A percentile compares a stretch with the other conserved stretches of the same genome.
Evolutionary conservation across 805 yeast genomes (phyloP).

Genomic region (Deakozyma indianensis): DNA sequence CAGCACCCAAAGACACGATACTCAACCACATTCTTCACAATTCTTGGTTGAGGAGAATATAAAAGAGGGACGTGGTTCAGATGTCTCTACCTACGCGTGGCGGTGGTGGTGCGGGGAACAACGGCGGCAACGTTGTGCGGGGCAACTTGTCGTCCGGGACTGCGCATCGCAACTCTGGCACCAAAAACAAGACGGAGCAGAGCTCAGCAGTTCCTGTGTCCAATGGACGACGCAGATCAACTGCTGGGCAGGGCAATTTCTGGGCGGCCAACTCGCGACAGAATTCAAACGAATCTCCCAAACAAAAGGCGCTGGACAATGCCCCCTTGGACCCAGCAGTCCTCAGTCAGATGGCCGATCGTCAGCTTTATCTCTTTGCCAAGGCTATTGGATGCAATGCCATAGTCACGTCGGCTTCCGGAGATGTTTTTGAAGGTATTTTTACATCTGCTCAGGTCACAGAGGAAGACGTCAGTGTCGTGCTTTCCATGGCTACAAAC

Average conservation of each 20-base stretch:
- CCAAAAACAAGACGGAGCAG: neutral
- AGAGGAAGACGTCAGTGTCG: slow-evolving; percentile 37
- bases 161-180: neutral
- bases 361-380: slow-evolving; percentile 38
- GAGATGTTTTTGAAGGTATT: slow-evolving; percentile 44
- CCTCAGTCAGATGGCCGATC: slow-evolving; percentile 32
- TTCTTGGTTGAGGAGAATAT: too few species aligned
- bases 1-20: too few species aligned
- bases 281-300: neutral
- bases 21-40: too few species aligned
- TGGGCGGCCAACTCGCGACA: neutral
- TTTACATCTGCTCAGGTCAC: slow-evolving; percentile 31
- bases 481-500: slow-evolving; percentile 26
- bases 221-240: neutral
- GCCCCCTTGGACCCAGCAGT: slow-evolving; percentile 17
- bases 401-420: slow-evolving; percentile 46
- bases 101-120: neutral
- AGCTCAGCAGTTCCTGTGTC: neutral
- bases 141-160: neutral
- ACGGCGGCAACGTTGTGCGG: neutral
- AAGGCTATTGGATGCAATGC: slow-evolving; percentile 47
- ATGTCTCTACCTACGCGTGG: neutral
- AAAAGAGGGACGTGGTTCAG: too few species aligned
- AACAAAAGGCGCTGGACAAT: neutral
- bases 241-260: neutral